Conservation (phyloP, 1,284 basidiomycete species). For the Mycosarcoma maydis region DNA sequence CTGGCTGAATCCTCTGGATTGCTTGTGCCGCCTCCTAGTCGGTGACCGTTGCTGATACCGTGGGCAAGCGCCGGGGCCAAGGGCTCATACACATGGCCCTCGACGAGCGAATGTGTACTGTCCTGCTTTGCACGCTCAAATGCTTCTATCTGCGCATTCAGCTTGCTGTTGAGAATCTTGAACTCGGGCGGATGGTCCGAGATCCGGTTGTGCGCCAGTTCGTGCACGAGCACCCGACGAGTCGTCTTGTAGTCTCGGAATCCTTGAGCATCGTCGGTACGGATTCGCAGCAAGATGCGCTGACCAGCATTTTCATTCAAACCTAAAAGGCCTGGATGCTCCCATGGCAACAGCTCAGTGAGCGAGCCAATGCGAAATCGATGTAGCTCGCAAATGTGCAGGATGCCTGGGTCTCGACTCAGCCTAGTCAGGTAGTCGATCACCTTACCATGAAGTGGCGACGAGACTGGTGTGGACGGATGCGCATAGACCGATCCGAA, state of each 20-base stretch:
- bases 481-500: constrained; percentile 50
- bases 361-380: constrained; percentile 49
- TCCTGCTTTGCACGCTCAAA: constrained; percentile 36
- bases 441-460: constrained; percentile 35
- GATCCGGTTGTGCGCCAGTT: constrained; percentile 61
- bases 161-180: constrained; percentile 59
- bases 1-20: neutral
- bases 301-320: constrained; percentile 62
- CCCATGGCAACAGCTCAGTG: constrained; percentile 60
- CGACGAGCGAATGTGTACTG: constrained; percentile 31
- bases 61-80: constrained; percentile 1
- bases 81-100: constrained; percentile 49
- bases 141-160: constrained; percentile 59
- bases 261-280: constrained; percentile 59
- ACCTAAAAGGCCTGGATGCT: constrained; percentile 56
- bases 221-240: constrained; percentile 59
- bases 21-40: constrained; percentile 9
- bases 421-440: constrained; percentile 45
- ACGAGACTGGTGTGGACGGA: constrained; percentile 21
- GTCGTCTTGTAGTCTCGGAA: constrained; percentile 61
- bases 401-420: constrained; percentile 50
- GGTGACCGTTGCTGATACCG: constrained; percentile 1
- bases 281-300: constrained; percentile 54
- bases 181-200: constrained; percentile 60
- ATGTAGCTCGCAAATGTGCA: constrained; percentile 59